Evolutionary conservation across 2,329 filamentous ascomycete genomes (phyloP).

Genomic region (Botrytis squamosa): DNA sequence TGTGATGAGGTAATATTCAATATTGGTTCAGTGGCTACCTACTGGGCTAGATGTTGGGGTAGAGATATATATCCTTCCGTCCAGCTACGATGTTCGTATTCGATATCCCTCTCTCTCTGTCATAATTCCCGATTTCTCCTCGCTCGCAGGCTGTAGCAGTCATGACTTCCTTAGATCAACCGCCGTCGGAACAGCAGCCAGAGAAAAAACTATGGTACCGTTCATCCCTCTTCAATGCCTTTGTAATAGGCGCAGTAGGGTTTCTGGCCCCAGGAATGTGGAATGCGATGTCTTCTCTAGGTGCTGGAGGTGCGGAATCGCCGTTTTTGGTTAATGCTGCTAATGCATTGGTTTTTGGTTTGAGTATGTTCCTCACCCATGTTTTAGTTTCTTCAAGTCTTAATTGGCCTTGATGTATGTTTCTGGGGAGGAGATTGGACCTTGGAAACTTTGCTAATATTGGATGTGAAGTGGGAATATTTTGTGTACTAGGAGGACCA

Average conservation of each 20-base stretch:
- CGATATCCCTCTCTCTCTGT: not conserved
- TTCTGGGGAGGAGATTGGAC: not conserved
- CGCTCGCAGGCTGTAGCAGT: not conserved
- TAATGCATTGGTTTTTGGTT: conserved; percentile 47
- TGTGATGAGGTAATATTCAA: not conserved
- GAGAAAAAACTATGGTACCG: conserved; percentile 1
- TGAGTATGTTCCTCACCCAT: conserved; percentile 40
- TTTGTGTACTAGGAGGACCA: not conserved
- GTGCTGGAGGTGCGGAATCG: conserved; percentile 49
- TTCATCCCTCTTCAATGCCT: conserved; percentile 43
- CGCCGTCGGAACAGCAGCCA: not conserved
- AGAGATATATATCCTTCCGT: not conserved
- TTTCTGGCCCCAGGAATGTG: conserved; percentile 44
- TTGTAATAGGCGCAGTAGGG: conserved; percentile 42
- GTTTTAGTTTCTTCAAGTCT: not conserved
- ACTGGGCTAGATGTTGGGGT: not conserved
- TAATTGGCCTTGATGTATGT: not conserved
- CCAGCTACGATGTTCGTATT: not conserved
- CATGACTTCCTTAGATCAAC: not conserved
- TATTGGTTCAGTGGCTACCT: not conserved
- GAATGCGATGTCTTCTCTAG: conserved; percentile 45
- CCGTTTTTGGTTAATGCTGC: conserved; percentile 46
- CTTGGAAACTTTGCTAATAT: conserved; percentile 32
- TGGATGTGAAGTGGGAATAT: conserved; percentile 39
- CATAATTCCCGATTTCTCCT: not conserved